Evolutionary conservation across 805 yeast species (phyloP), one percentile per base, ranked within the genome.

Genomic region (Phaffomyces opuntiae): DNA sequence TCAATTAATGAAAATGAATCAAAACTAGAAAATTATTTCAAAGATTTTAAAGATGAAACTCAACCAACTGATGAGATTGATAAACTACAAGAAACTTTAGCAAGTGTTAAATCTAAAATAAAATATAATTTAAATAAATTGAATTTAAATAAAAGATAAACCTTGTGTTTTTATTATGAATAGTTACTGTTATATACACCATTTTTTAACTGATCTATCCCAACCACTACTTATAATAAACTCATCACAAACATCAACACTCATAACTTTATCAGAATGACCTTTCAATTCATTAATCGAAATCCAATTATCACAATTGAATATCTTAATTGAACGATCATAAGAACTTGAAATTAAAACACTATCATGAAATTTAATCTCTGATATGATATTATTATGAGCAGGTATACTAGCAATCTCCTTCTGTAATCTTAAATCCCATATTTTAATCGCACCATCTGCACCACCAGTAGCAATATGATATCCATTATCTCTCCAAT

Each of bases 391-490:
- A 56, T 76, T 84, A 2, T 73, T 75, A 63, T 91, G 97, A 0
- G 91, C 89, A 6, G 88, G 81, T 5, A 91, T 75, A 19, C 33
- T 36, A 31, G 62, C 66, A 7, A 57, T 43, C 4, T 60, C 61
- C 17, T 72, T 61, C 7, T 68, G 70, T 45, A 68, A 69, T 39
- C 99, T 70, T 34, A 91, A 43, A 66, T 91, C 99, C 97, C 97
- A 91, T 2, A 90, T 71, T 55, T 84, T 83, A 9, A 88, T 73
- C 2, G 79, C 66, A 29, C 88, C 80, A 64, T 91, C 98, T 0
- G 84, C 91, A 47, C 95, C 80, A 3, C 90, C 97, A 0, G 91
- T 81, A 3, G 89, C 89, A 4, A 88, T 55, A 42, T 82, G 81
- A 53, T 73, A 73, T 1, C 96, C 96, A 62, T 86, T 82, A 1